Base-by-base conservation (phyloP, 768 basidiomycete genomes). In the Favolaschia claudopus region DNA sequence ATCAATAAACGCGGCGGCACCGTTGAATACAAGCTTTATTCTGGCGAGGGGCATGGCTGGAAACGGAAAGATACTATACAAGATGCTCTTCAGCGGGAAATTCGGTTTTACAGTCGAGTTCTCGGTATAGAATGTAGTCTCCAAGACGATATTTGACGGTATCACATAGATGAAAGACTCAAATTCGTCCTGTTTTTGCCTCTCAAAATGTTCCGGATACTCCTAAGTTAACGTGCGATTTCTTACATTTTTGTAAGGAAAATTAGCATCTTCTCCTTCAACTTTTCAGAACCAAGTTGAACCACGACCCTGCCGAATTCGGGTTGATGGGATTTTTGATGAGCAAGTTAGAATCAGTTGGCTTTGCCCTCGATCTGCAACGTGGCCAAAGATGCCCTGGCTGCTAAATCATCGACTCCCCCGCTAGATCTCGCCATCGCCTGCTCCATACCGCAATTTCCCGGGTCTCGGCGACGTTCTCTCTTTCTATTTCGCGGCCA, bases 21-120 rank as follows among this genome's bases (percentile, higher is more conserved):
- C 12, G 83, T 87, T 20, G 83, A 89, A 64, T 85, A 87, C 60
- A 77, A 85, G 58, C 62, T 85, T 0, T 89, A 88, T 68, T 74
- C 81, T 14, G 88, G 87, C 19, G 88, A 90, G 72, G 87, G 87
- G 2, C 87, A 89, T 68, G 87, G 88, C 1, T 88, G 83, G 80
- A 74, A 85, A 43, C 81, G 79, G 59, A 82, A 79, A 24, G 77
- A 82, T 51, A 87, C 78, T 45, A 84, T 87, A 62, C 78, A 79
- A 50, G 76, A 79, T 40, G 80, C 86, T 10, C 65, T 85, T 28
- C 81, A 85, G 64, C 70, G 74, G 43, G 87, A 89, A 70, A 55
- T 86, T 10, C 70, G 56, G 2, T 88, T 85, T 62, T 89, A 88
- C 63, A 74, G 82, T 55, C 69, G 77, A n/a, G 77, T 86, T 38